phyloP scores from a whole-genome alignment of 1,139 yeast genomes.

The Meyerozyma sp. region DNA sequence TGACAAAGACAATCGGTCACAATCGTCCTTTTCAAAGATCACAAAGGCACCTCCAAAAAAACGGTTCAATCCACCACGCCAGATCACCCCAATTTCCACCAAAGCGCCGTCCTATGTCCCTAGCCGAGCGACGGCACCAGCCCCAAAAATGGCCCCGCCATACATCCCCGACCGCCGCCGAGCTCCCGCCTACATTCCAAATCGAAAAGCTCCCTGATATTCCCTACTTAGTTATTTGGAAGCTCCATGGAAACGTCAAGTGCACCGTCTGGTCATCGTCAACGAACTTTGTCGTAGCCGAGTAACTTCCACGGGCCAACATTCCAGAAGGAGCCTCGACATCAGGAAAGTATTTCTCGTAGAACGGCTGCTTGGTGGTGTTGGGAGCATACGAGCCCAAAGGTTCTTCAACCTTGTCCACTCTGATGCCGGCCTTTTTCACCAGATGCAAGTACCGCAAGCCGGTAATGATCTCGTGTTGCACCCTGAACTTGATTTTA shows the following conservation, averaged over 20 bases:
- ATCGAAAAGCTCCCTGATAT: slow-evolving; percentile 2
- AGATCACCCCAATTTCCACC: not conserved
- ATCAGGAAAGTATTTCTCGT: slow-evolving; percentile 72
- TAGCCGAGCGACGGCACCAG: slow-evolving; percentile 19
- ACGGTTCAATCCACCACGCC: slow-evolving; percentile 21
- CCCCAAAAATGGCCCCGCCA: slow-evolving; percentile 22
- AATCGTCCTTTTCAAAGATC: not conserved
- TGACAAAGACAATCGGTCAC: not conserved
- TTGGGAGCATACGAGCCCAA: slow-evolving; percentile 89
- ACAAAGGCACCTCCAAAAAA: slow-evolving; percentile 5
- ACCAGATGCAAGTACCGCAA: slow-evolving; percentile 79
- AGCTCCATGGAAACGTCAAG: slow-evolving; percentile 79
- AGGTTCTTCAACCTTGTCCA: slow-evolving; percentile 83
- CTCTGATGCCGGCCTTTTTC: slow-evolving; percentile 82
- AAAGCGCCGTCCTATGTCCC: slow-evolving; percentile 16
- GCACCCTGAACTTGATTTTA: slow-evolving; percentile 74
- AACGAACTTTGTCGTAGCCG: slow-evolving; percentile 74
- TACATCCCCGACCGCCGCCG: slow-evolving; percentile 1
- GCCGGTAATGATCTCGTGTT: slow-evolving; percentile 89
- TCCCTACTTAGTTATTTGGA: slow-evolving; percentile 59
- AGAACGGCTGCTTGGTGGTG: slow-evolving; percentile 75
- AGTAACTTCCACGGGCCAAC: slow-evolving; percentile 81
- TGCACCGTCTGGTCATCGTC: slow-evolving; percentile 84
- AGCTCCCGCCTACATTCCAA: slow-evolving; percentile 15
- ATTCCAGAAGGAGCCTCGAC: slow-evolving; percentile 92